phyloP scores from a whole-genome alignment of 306 rosid species.

The Oxytropis ochrocephala region DNA sequence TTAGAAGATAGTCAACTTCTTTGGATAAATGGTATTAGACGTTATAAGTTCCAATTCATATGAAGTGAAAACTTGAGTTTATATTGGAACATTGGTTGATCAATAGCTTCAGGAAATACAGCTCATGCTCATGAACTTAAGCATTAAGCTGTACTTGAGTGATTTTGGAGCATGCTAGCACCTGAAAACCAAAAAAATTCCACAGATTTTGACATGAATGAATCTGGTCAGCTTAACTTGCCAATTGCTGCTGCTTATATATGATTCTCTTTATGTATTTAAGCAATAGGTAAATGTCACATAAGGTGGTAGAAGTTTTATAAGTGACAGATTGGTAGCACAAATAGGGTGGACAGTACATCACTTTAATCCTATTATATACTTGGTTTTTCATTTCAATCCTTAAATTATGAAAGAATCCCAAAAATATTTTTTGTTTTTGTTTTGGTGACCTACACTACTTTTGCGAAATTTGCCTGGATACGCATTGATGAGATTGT shows the following conservation, averaged over 20 bases:
- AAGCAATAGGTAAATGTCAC: too few relatives aligned
- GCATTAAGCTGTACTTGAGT: constrained; percentile 4
- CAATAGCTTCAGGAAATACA: background rate
- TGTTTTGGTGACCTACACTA: too few relatives aligned
- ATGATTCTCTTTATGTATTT: background rate
- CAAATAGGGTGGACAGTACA: too few relatives aligned
- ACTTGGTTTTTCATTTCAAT: too few relatives aligned
- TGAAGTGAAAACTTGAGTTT: background rate
- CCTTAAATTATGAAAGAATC: too few relatives aligned
- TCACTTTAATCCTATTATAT: too few relatives aligned
- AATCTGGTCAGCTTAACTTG: background rate
- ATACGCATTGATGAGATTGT: too few relatives aligned
- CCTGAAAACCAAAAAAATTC: background rate
- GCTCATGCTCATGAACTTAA: background rate
- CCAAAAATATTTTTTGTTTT: too few relatives aligned
- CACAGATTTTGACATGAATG: background rate
- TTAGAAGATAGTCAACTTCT: background rate
- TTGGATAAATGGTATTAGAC: background rate
- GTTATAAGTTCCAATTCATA: background rate
- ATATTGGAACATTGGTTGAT: background rate
- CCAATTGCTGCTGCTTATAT: background rate
- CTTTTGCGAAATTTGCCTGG: too few relatives aligned
- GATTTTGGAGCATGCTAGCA: constrained; percentile 1
- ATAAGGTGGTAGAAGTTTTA: too few relatives aligned
- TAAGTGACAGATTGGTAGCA: too few relatives aligned